Percentiles rank a stretch among this genome's conserved stretches.
These are phyloP conservation scores for Cercospora zeae-maydis DNA, from an alignment of 2,329 filamentous ascomycete species.

Conservation along the genomic window DNA sequence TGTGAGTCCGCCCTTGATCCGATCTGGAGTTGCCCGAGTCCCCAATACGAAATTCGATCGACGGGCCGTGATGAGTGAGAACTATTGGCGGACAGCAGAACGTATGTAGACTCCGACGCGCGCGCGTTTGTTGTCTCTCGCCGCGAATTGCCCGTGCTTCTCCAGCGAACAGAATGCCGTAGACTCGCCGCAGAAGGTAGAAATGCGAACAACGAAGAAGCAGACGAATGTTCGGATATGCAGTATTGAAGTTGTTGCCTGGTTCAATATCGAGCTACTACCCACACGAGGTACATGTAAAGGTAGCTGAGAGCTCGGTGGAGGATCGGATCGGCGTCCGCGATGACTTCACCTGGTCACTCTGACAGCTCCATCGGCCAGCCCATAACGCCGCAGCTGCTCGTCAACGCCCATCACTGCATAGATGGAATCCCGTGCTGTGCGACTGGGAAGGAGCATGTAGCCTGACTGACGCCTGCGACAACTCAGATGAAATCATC, in stretches of 20 bases:
- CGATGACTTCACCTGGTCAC: conserved; percentile 5
- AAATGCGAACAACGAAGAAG: too few relatives aligned
- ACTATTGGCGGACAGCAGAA: too few relatives aligned
- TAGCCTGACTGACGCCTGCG: not conserved
- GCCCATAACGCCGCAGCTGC: not conserved
- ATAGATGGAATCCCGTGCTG: not conserved
- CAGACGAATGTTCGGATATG: too few relatives aligned
- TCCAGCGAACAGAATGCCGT: too few relatives aligned
- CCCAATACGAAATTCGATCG: not conserved
- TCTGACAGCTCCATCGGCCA: conserved; percentile 1
- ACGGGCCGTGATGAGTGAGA: not conserved
- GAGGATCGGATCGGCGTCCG: not conserved
- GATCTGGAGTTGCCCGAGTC: not conserved
- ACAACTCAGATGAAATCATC: conserved; percentile 27
- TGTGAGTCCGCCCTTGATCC: not conserved
- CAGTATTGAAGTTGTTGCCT: too few relatives aligned
- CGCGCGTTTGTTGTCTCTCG: too few relatives aligned
- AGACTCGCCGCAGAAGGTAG: too few relatives aligned
- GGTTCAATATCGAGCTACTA: not conserved
- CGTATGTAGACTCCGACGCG: too few relatives aligned
- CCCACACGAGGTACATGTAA: too few relatives aligned
- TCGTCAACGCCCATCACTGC: not conserved
- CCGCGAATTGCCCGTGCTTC: too few relatives aligned
- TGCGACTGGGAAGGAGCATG: not conserved
- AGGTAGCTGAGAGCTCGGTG: not conserved